These are phyloP conservation scores for Actinomortierella ambigua DNA, from an alignment of 371 early-diverging fungal genomes.

Conservation along the genomic window DNA sequence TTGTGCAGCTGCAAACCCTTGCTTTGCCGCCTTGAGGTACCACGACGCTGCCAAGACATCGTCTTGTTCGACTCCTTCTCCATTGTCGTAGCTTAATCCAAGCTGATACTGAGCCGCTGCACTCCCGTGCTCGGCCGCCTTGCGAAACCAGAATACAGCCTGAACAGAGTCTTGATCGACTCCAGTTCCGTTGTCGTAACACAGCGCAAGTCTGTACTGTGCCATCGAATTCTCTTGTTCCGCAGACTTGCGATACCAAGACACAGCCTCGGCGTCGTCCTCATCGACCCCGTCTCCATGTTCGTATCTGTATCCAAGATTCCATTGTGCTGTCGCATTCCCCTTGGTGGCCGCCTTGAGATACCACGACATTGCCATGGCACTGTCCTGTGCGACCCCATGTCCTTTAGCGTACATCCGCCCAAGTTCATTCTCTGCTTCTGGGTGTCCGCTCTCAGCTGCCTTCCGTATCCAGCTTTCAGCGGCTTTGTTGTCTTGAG, in stretches of 20 bases:
- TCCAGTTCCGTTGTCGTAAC: constrained; percentile 79
- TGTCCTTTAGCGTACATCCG: constrained; percentile 84
- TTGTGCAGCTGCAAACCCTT: no score
- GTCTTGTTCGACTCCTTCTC: constrained; percentile 84
- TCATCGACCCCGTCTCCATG: constrained; percentile 78
- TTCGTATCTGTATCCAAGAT: constrained; percentile 85
- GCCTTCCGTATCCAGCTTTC: constrained; percentile 79
- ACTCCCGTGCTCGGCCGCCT: constrained; percentile 65
- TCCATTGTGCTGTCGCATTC: constrained; percentile 79
- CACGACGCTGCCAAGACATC: constrained; percentile 63
- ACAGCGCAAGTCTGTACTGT: constrained; percentile 78
- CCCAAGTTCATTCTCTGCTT: constrained; percentile 68
- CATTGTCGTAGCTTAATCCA: constrained; percentile 83
- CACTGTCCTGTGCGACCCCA: constrained; percentile 71
- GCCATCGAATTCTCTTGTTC: constrained; percentile 81
- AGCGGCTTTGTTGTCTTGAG: constrained; percentile 65
- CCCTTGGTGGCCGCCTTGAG: constrained; percentile 62
- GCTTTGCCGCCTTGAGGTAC: constrained; percentile 75
- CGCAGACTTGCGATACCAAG: constrained; percentile 75
- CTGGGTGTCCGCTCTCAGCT: constrained; percentile 76
- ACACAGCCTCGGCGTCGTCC: constrained; percentile 65
- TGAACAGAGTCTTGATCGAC: constrained; percentile 58
- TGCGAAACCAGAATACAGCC: constrained; percentile 79
- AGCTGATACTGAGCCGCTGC: constrained; percentile 62
- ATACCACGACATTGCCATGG: constrained; percentile 75